Percentiles rank a stretch among this genome's conserved stretches.
Conservation (phyloP, 2,329 filamentous ascomycete species). For the Aureobasidium sp. region DNA sequence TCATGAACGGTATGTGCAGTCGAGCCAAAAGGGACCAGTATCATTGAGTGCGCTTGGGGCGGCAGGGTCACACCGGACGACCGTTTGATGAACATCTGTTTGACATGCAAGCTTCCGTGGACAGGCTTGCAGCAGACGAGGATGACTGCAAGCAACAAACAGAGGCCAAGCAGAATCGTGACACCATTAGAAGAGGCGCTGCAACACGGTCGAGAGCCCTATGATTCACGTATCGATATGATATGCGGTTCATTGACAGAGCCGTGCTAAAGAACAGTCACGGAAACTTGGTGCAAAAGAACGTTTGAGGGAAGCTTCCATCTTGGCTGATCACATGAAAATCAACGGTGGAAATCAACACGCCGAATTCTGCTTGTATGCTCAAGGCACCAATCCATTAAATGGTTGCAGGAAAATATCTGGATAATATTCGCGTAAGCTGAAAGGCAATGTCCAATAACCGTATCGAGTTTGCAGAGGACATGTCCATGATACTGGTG, state of each 20-base stretch:
- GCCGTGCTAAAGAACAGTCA: background rate
- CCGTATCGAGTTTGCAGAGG: background rate
- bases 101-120: constrained; percentile 4
- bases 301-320: background rate
- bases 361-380: background rate
- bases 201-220: background rate
- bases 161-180: background rate
- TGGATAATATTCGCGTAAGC: background rate
- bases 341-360: constrained; percentile 4
- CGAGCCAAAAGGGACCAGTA: too few species aligned
- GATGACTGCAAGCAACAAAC: background rate
- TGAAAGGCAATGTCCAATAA: background rate
- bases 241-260: too few species aligned
- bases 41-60: background rate
- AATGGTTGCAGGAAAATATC: background rate
- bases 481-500: background rate
- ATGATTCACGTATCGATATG: background rate
- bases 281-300: background rate
- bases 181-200: background rate
- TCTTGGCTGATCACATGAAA: constrained; percentile 9
- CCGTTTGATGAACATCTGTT: background rate
- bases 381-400: background rate
- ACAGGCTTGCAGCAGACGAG: background rate
- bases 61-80: background rate
- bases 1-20: background rate